Conservation (phyloP, 345 rosid species). For the Diplotaxis tenuifolia region DNA sequence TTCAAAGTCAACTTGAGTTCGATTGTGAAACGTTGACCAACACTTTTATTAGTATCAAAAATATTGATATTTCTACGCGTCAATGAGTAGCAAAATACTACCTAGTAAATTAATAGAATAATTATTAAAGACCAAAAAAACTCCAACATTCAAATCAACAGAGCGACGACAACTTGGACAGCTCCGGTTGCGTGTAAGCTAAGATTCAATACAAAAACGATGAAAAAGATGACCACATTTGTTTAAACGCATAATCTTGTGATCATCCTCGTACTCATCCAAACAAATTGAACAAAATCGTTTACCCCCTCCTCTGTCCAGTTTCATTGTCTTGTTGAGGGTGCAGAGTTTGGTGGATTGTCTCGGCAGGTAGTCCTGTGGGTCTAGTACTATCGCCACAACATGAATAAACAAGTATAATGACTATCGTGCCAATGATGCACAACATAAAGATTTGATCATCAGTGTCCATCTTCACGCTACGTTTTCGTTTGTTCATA, state of each 20-base stretch:
- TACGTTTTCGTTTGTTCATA: not conserved
- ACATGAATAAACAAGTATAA: not conserved
- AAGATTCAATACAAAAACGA: slow-evolving; percentile 22
- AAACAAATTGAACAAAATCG: slow-evolving; percentile 24
- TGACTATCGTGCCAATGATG: not conserved
- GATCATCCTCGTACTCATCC: slow-evolving; percentile 27
- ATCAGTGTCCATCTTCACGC: not conserved
- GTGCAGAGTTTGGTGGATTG: not conserved
- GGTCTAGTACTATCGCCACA: not conserved
- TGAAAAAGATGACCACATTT: slow-evolving; percentile 27
- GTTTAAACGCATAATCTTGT: slow-evolving; percentile 15
- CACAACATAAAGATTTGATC: not conserved
- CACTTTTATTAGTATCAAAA: not conserved
- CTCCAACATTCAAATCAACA: not conserved
- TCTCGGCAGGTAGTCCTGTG: not conserved
- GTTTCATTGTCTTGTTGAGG: slow-evolving; percentile 27
- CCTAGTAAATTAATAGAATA: not conserved
- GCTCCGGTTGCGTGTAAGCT: not conserved
- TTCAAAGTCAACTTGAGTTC: slow-evolving; percentile 16
- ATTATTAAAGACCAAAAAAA: not conserved
- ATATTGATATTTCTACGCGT: not conserved
- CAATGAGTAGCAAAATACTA: not conserved
- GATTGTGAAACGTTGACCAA: slow-evolving; percentile 10
- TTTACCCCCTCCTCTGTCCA: not conserved
- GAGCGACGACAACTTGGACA: slow-evolving; percentile 29